Base-by-base conservation (phyloP, 345 rosid species). In the Acer saccharum region DNA sequence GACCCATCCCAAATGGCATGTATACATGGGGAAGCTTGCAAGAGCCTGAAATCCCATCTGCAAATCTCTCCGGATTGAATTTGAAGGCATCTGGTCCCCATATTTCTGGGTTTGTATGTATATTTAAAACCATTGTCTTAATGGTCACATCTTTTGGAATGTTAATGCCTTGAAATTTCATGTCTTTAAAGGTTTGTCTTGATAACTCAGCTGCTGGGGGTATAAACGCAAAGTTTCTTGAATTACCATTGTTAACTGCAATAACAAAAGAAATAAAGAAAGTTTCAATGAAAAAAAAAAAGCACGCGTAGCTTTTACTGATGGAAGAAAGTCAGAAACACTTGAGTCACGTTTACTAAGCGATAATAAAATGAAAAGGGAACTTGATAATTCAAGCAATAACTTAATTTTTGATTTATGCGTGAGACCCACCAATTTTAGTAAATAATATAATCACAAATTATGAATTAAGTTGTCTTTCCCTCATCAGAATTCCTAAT, bases 1-100 rank as follows among this genome's bases (percentile, higher is more conserved):
- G 86, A 2, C 93, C 90, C 0, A 81, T 78, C 17, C 87, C 90
- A 43, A 87, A 88, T 13, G 90, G 88, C 86, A 86, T 87, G 79
- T 80, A 84, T 29, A 63, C 0, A 14, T 80, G 84, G 1, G 87
- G 89, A 13, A 58, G 72, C 74, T 81, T 85, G 65, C 86, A 82
- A 2, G 89, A 81, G 4, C 85, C 82, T 0, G 76, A 23, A 18
- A 83, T 68, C 39, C 90, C 89, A 27, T 86, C 73, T 3, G 65
- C 76, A 69, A 86, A 86, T 57, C 91, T 77, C 0, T 75, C 78
- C 0, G 91, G 90, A 6, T 81, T 80, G 81, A 86, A 89, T 1
- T 6, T 61, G 52, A 75, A 69, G 0, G 90, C 75, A 27, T 87
- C 90, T 0, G 78, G 32, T 23, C 92, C 89, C 92, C 92, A 87